Evolutionary conservation across 2,329 filamentous ascomycete genomes (phyloP), one percentile per base, ranked within the genome.

Genomic region (Clarireedia monteithiana): DNA sequence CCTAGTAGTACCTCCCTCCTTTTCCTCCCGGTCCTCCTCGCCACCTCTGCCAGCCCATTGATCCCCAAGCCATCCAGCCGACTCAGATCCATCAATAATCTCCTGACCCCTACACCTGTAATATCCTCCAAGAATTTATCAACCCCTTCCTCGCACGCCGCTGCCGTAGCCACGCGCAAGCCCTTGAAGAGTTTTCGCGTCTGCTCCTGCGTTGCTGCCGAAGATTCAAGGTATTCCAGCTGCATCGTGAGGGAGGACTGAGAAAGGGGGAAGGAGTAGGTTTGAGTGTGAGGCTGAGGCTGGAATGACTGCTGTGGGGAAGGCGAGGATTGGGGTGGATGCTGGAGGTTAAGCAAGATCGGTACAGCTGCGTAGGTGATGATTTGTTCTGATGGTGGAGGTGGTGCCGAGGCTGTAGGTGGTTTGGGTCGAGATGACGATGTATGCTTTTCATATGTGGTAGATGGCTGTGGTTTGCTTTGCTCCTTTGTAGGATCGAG

Each of bases 21-120:
- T 34, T 62, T 57, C 50, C 55, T 62, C 4, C 60, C 63, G 12
- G 64, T 61, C 48, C 58, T 62, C 42, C 52, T 65, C 5, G 65
- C 64, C 5, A 64, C 61, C 38, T 53, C 53, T 1, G 64, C 58
- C 15, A 67, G 50, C 3, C 58, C 56, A 39, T 66, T 65, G 1
- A 62, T 55, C 38, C 65, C 62, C 15, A 82, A 61, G 12, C 71
- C 71, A 55, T 81, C 79, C 46, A 82, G 74, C 0, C 72, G 72
- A 62, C 74, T 77, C 39, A 83, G 63, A 61, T 81, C 79, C 4
- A 77, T 78, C 15, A 84, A 65, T 58, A 83, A 81, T 6, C 74
- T 74, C 36, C 81, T 74, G 47, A 83, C 74, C 14, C 77, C 70
- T 24, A 80, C 63, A 0, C 81, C 81, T 0, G 78, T 82, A 58